Evolutionary conservation across 139 green algal species (phyloP).

Genomic region (Picochlorum sp.): DNA sequence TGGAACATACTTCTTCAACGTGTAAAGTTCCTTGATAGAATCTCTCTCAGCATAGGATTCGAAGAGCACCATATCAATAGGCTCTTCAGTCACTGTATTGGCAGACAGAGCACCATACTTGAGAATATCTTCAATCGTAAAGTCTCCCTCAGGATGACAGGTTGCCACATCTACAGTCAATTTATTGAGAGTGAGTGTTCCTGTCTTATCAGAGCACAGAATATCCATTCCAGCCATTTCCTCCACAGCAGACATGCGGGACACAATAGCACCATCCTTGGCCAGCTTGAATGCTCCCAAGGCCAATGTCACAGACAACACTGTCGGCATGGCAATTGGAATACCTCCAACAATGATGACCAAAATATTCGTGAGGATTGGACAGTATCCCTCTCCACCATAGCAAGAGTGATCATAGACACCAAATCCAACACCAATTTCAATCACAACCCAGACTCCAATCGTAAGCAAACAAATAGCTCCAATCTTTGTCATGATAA

Average conservation of each 20-base stretch:
- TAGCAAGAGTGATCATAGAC: conserved; percentile 55
- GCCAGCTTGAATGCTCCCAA: conserved; percentile 75
- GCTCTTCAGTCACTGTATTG: conserved; percentile 64
- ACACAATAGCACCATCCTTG: conserved; percentile 83
- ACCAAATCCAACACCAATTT: conserved; percentile 67
- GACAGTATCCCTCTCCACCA: conserved; percentile 51
- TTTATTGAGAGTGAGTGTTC: conserved; percentile 81
- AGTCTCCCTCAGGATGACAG: conserved; percentile 19
- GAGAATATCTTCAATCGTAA: conserved; percentile 37
- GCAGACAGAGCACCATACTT: conserved; percentile 55
- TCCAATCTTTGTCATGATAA: conserved; percentile 80
- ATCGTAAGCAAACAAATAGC: conserved; percentile 74
- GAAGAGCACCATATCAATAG: conserved; percentile 72
- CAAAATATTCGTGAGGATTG: conserved; percentile 77
- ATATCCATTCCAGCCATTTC: conserved; percentile 89
- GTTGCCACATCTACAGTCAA: conserved; percentile 36
- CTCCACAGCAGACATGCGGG: conserved; percentile 76
- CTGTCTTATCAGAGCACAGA: conserved; percentile 90
- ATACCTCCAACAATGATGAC: conserved; percentile 87
- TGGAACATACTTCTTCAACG: conserved; percentile 58
- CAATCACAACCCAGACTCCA: conserved; percentile 59
- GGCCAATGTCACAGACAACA: conserved; percentile 80
- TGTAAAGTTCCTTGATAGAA: conserved; percentile 32
- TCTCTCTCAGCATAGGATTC: conserved; percentile 45
- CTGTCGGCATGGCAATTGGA: conserved; percentile 89